These are phyloP conservation scores for Botryotinia narcissicola DNA, from an alignment of 2,329 filamentous ascomycete genomes.

Conservation along the genomic window DNA sequence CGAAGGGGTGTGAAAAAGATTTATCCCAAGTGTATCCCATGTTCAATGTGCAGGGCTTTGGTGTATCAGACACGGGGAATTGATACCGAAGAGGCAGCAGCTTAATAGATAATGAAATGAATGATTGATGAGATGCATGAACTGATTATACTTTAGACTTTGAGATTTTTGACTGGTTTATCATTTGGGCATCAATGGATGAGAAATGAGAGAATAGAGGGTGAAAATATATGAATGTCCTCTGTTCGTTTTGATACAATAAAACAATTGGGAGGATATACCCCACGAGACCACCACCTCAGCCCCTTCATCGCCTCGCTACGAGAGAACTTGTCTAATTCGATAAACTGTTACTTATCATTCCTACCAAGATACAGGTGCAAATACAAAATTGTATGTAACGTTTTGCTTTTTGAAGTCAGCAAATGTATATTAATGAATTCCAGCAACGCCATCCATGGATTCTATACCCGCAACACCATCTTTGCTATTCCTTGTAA, in stretches of 20 bases:
- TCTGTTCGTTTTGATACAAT: background rate
- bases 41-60: background rate
- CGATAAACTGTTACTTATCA: background rate
- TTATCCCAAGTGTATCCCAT: background rate
- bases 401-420: background rate
- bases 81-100: conserved; percentile 10
- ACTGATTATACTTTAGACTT: background rate
- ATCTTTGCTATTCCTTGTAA: background rate
- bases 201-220: background rate
- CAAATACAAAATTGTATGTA: background rate
- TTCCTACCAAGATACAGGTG: background rate
- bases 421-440: background rate
- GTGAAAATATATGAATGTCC: background rate
- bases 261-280: background rate
- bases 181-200: background rate
- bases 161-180: no score
- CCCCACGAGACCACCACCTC: background rate
- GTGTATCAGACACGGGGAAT: conserved; percentile 4
- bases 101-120: background rate
- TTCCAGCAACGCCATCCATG: background rate
- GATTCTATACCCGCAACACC: background rate
- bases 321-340: background rate
- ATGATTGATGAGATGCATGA: background rate
- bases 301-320: conserved; percentile 10
- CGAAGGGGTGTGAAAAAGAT: background rate